Conservation (phyloP, 2,329 filamentous ascomycete species). For the Tricladium varicosporioides region DNA sequence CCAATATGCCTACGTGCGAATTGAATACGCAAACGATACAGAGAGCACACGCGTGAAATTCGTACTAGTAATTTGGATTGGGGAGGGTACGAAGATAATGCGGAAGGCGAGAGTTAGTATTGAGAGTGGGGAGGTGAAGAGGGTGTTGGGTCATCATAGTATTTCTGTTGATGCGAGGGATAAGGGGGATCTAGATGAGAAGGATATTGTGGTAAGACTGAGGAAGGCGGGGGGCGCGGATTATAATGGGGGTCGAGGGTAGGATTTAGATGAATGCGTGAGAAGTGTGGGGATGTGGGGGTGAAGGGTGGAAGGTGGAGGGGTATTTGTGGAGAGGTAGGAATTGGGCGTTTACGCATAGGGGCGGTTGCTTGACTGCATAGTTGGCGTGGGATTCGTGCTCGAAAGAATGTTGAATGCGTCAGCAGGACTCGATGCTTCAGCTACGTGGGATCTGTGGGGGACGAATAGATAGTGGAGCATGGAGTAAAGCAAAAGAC, state of each 20-base stretch:
- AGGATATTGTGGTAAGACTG: conserved; percentile 58
- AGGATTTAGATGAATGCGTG: conserved; percentile 1
- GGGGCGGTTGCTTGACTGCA: conserved; percentile 1
- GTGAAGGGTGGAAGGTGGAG: conserved; percentile 3
- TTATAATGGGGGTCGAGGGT: conserved; percentile 63
- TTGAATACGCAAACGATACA: conserved; percentile 70
- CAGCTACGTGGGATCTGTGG: neutral
- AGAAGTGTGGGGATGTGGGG: neutral
- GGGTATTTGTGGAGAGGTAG: conserved; percentile 3
- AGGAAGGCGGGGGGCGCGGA: conserved; percentile 68
- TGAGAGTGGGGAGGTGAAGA: conserved; percentile 65
- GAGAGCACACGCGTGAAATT: conserved; percentile 70
- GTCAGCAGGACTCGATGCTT: neutral
- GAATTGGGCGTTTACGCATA: conserved; percentile 5
- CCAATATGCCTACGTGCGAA: conserved; percentile 62
- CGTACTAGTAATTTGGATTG: conserved; percentile 66
- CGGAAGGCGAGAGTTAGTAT: conserved; percentile 67
- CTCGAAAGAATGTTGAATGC: neutral
- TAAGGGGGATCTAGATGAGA: conserved; percentile 57
- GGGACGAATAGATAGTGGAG: no score
- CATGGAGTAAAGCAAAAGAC: no score
- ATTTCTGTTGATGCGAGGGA: conserved; percentile 63
- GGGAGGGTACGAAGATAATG: conserved; percentile 64
- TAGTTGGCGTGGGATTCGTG: neutral
- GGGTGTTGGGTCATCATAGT: conserved; percentile 61